Conservation (phyloP, 2,329 filamentous ascomycete species). For the Cercospora berteroae region DNA sequence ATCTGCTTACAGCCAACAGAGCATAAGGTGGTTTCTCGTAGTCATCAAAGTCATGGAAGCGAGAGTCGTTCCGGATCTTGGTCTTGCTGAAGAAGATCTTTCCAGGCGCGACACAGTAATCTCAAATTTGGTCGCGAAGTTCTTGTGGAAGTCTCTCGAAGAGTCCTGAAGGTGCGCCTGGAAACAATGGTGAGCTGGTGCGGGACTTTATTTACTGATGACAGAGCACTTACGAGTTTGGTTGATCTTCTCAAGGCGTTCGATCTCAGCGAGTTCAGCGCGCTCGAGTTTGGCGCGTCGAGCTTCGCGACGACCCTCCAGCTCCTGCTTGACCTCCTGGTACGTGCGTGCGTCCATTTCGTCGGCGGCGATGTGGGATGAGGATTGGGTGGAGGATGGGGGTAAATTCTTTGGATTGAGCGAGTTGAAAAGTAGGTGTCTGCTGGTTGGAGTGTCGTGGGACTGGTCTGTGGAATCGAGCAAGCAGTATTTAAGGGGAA, state of each 20-base stretch:
- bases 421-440: no score
- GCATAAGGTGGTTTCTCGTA: slow-evolving; percentile 3
- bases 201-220: background rate
- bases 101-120: background rate
- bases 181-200: background rate
- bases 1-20: background rate
- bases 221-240: background rate
- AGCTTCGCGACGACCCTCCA: background rate
- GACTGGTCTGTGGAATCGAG: background rate
- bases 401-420: no score
- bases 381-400: no score
- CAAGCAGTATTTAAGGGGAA: background rate
- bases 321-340: background rate
- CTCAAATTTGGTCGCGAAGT: background rate
- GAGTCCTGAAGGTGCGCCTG: background rate
- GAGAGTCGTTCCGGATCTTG: background rate
- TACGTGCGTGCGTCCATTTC: background rate
- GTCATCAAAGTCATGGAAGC: background rate
- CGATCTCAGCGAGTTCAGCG: background rate
- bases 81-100: background rate
- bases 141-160: background rate
- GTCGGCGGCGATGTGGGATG: background rate
- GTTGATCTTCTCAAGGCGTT: background rate
- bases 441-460: no score
- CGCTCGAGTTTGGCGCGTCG: no score